A percentile compares a stretch with the other conserved stretches of the same genome.
Evolutionary conservation across 331 rosid species (phyloP).

Genomic region (Malus hybrid): DNA sequence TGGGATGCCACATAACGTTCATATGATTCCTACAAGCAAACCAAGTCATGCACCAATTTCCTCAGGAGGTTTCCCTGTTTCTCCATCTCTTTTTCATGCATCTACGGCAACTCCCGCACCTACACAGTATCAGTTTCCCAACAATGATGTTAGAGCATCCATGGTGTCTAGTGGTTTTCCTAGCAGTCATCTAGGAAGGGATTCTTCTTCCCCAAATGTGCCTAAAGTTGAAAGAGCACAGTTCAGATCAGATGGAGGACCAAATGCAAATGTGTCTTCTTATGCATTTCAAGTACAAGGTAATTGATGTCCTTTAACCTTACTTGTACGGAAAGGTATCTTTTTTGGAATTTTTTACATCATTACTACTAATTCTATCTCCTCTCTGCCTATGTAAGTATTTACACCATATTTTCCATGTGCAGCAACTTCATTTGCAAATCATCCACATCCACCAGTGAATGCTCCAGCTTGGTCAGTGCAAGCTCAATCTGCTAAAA

Average conservation of each 20-base stretch:
- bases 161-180: slow-evolving; percentile 49
- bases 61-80: slow-evolving; percentile 31
- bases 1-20: slow-evolving; percentile 36
- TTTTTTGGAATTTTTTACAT: not conserved
- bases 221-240: slow-evolving; percentile 58
- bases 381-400: not conserved
- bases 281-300: slow-evolving; percentile 65
- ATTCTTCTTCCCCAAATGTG: slow-evolving; percentile 38
- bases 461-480: slow-evolving; percentile 68
- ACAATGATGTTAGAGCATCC: slow-evolving; percentile 49
- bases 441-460: slow-evolving; percentile 43
- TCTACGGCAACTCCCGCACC: slow-evolving; percentile 40
- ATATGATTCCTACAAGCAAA: slow-evolving; percentile 48
- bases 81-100: slow-evolving; percentile 50
- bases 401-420: slow-evolving; percentile 3
- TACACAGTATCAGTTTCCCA: slow-evolving; percentile 43
- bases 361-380: not conserved
- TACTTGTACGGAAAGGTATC: not conserved
- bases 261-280: slow-evolving; percentile 62
- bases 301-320: slow-evolving; percentile 9
- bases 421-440: slow-evolving; percentile 49
- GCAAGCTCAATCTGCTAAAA: slow-evolving; percentile 60
- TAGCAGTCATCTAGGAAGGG: slow-evolving; percentile 58
- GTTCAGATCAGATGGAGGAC: slow-evolving; percentile 51
- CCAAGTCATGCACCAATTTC: slow-evolving; percentile 33